These are phyloP conservation scores for Firmiana major DNA, from an alignment of 345 rosid species.

Conservation along the genomic window DNA sequence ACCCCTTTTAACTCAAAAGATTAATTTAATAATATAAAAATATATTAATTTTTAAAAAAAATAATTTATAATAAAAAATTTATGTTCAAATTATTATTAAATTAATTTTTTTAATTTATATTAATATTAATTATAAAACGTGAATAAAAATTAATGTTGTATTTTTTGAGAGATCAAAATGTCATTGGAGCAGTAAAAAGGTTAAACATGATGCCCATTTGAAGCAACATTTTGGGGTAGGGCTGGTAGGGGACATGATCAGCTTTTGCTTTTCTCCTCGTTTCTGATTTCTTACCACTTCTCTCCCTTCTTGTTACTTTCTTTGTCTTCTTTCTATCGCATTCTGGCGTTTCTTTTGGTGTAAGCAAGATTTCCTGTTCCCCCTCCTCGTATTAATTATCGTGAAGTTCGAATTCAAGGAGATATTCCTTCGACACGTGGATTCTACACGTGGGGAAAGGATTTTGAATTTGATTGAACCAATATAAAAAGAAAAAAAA, in stretches of 20 bases:
- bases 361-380: slow-evolving; percentile 46
- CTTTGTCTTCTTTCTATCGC: background rate
- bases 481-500: background rate
- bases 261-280: slow-evolving; percentile 19
- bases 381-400: slow-evolving; percentile 31
- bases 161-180: slow-evolving; percentile 13
- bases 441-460: slow-evolving; percentile 35
- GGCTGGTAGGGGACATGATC: slow-evolving; percentile 50
- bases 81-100: no score
- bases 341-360: slow-evolving; percentile 39
- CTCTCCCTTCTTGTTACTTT: no score
- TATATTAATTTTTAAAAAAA: no score
- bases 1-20: no score
- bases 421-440: slow-evolving; percentile 23
- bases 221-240: slow-evolving; percentile 47
- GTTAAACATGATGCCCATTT: slow-evolving; percentile 18
- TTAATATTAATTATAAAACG: no score
- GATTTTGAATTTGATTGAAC: background rate
- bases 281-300: background rate
- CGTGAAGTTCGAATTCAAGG: background rate
- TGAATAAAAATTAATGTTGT: background rate
- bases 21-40: no score
- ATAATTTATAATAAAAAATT: no score
- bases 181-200: slow-evolving; percentile 45
- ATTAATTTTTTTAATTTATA: no score